Evolutionary conservation across 2,329 filamentous ascomycete genomes (phyloP), one percentile per base, ranked within the genome.

Genomic region (Plenodomus biglobosus): DNA sequence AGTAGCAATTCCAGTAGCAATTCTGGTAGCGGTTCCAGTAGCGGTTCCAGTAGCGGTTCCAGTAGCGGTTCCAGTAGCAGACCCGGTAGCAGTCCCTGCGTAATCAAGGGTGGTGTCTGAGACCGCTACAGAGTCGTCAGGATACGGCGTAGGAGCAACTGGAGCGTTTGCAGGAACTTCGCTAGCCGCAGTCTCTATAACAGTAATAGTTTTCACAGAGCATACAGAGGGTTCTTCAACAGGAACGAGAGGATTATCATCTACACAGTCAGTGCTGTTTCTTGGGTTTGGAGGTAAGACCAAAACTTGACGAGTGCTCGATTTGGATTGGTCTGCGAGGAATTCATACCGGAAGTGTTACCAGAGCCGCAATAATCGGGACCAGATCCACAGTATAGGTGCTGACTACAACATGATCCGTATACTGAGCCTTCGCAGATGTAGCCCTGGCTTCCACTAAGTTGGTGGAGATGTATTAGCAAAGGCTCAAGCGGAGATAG

Each of bases 381-480:
- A 1, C 55, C 47, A 10, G 21, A 38, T 11, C 63, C 63, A 40
- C 63, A 63, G 40, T 50, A 62, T n/a, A 51, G 35, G 40, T 51
- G 57, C 42, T 61, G 50, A 27, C 56, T 61, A 44, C 62, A 66
- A 46, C 61, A 66, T 8, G 56, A 40, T 16, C 61, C 61, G 20
- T 46, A 61, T 3, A 24, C 34, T 0, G 57, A 63, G n/a, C 52
- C 59, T 43, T 52, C 46, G 46, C 61, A 66, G 15, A 46, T 54
- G 37, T 53, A 64, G 4, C 61, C 61, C 21, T 52, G 50, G 15
- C 38, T 37, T 8, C 58, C 61, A 22, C 55, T 59, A 11, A 32
- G 13, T 15, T 8, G 11, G 8, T 32, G 11, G 13, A 32, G 8
- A 32, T 11, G 15, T 32, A 11, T 32, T 15, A 32, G 27, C 27